These are phyloP conservation scores for Bipolaris bicolor DNA, from an alignment of 2,329 filamentous ascomycete species.

Conservation along the genomic window DNA sequence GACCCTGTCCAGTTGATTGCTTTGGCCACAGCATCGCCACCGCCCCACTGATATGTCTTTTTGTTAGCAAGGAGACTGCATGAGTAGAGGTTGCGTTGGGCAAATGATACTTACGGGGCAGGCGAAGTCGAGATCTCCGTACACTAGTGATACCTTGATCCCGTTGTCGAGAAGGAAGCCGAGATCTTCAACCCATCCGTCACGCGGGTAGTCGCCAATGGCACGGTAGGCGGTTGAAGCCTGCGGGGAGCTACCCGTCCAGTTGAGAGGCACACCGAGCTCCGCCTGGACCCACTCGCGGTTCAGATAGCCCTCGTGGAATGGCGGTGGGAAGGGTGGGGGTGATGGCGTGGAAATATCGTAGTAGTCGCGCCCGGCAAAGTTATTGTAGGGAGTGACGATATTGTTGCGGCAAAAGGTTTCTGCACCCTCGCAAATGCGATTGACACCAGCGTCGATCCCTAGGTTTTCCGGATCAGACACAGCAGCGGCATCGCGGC, in stretches of 20 bases:
- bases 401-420: constrained; percentile 46
- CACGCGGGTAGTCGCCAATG: constrained; percentile 53
- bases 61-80: background rate
- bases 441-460: constrained; percentile 38
- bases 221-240: constrained; percentile 26
- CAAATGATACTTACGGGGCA: constrained; percentile 9
- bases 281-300: constrained; percentile 23
- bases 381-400: constrained; percentile 23
- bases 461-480: constrained; percentile 48
- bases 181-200: constrained; percentile 52
- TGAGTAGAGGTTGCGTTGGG: too few species aligned
- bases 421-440: constrained; percentile 60
- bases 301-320: constrained; percentile 19
- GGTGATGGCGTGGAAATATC: constrained; percentile 26
- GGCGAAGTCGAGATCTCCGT: constrained; percentile 43
- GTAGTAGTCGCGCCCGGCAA: constrained; percentile 27
- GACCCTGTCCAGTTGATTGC: constrained; percentile 48
- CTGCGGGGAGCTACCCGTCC: constrained; percentile 25
- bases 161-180: constrained; percentile 58
- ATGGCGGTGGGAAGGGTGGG: constrained; percentile 33
- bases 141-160: constrained; percentile 29
- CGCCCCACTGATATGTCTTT: constrained; percentile 45
- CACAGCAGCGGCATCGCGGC: constrained; percentile 19
- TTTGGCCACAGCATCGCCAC: constrained; percentile 48
- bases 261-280: constrained; percentile 18